Conservation (phyloP, 2,329 filamentous ascomycete species). For the Xylaria multiplex region DNA sequence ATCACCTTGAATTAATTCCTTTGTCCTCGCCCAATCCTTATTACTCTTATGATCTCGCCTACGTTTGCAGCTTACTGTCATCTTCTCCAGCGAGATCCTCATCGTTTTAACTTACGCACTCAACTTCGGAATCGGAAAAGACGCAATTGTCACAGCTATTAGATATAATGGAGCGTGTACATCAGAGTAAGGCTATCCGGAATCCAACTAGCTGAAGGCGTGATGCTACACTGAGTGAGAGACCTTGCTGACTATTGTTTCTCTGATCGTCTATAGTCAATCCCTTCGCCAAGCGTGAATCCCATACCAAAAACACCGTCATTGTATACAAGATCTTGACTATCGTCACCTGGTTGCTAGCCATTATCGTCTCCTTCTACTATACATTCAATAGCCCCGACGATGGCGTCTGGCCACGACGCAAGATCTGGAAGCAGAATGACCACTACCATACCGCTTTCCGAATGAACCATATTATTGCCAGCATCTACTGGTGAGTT, state of each 20-base stretch:
- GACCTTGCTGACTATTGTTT: constrained; percentile 22
- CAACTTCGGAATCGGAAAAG: constrained; percentile 6
- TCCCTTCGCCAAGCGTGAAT: constrained; percentile 77
- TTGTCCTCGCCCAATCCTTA: constrained; percentile 7
- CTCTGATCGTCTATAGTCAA: constrained; percentile 64
- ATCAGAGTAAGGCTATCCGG: constrained; percentile 43
- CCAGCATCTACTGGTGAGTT: constrained; percentile 78
- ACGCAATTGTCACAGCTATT: not conserved
- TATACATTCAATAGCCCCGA: constrained; percentile 74
- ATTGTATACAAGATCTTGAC: constrained; percentile 80
- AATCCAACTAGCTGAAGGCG: not conserved
- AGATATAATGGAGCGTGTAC: constrained; percentile 47
- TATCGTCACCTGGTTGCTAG: constrained; percentile 77
- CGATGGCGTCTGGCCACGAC: constrained; percentile 67
- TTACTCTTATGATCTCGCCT: not conserved
- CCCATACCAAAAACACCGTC: constrained; percentile 69
- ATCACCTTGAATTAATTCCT: constrained; percentile 1
- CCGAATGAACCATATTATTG: constrained; percentile 72
- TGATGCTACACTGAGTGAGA: not conserved
- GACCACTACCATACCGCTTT: constrained; percentile 75
- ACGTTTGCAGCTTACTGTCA: not conserved
- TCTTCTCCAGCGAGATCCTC: not conserved
- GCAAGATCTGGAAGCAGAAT: constrained; percentile 81
- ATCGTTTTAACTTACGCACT: not conserved
- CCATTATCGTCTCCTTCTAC: constrained; percentile 77